Conservation (phyloP, 1,139 yeast species). For the Yamadazyma aaseri region DNA sequence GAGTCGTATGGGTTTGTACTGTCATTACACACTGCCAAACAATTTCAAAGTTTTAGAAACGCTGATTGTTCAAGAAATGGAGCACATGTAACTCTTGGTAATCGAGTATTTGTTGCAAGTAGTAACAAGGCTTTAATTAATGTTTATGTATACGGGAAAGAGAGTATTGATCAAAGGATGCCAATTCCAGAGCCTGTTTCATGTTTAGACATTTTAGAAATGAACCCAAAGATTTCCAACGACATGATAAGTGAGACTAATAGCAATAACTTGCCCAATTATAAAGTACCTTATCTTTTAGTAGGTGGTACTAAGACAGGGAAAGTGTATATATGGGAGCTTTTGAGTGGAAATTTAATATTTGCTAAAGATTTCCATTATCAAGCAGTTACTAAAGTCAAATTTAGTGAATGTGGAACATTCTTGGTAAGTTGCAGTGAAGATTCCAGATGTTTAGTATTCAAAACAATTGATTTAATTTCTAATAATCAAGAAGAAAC, state of each 20-base stretch:
- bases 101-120: constrained; percentile 60
- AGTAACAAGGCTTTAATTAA: constrained; percentile 69
- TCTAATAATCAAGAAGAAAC: constrained; percentile 25
- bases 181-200: constrained; percentile 81
- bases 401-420: constrained; percentile 64
- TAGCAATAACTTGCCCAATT: constrained; percentile 23
- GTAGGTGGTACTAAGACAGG: constrained; percentile 76
- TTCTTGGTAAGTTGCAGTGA: constrained; percentile 73
- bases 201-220: constrained; percentile 53
- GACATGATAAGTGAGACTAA: constrained; percentile 5
- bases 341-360: constrained; percentile 72
- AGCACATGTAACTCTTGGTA: constrained; percentile 41
- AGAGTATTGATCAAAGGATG: constrained; percentile 76
- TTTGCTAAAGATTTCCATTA: constrained; percentile 82
- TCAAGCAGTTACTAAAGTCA: constrained; percentile 63
- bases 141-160: constrained; percentile 75
- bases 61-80: constrained; percentile 52
- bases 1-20: constrained; percentile 50
- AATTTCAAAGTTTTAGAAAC: constrained; percentile 51
- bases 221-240: constrained; percentile 20
- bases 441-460: constrained; percentile 77
- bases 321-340: constrained; percentile 80
- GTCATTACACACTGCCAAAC: constrained; percentile 52
- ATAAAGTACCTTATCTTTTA: constrained; percentile 63
- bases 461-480: constrained; percentile 67